Evolutionary conservation across 352 stramenopile species (phyloP).

Genomic region (Phytophthora megakarya): DNA sequence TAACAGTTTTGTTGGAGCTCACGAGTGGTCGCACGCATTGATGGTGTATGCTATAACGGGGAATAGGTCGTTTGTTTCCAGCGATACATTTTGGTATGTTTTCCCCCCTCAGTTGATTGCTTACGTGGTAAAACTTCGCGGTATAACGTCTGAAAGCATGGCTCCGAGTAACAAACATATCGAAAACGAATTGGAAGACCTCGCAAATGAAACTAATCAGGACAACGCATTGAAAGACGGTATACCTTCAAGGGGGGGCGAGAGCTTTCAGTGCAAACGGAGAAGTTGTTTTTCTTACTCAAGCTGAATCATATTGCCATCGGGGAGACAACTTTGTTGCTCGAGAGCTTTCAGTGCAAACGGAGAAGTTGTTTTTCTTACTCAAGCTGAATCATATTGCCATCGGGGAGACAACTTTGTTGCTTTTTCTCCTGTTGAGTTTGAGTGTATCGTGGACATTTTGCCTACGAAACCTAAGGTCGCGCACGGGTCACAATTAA

Average conservation of each 20-base stretch:
- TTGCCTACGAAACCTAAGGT: not conserved
- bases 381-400: not conserved
- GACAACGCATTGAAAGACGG: no score
- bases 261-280: not conserved
- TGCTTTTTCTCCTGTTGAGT: constrained; percentile 2
- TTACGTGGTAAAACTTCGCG: no score
- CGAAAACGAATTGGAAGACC: not conserved
- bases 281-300: not conserved
- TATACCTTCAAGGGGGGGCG: no score
- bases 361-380: not conserved
- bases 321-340: not conserved
- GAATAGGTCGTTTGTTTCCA: not conserved
- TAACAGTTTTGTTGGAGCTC: constrained; percentile 2
- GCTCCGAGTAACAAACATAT: no score
- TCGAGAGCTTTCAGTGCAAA: not conserved
- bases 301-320: not conserved
- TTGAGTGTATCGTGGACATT: constrained; percentile 11
- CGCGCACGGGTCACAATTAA: not conserved
- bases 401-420: not conserved
- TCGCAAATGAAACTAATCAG: no score
- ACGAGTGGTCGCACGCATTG: constrained; percentile 7
- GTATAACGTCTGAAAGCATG: no score
- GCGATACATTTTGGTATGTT: constrained; percentile 11
- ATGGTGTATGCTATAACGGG: constrained; percentile 12
- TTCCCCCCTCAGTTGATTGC: not conserved